Evolutionary conservation across 495 filamentous ascomycete species (phyloP), one percentile per base, ranked within the genome.

Genomic region (Daldinia childiae): DNA sequence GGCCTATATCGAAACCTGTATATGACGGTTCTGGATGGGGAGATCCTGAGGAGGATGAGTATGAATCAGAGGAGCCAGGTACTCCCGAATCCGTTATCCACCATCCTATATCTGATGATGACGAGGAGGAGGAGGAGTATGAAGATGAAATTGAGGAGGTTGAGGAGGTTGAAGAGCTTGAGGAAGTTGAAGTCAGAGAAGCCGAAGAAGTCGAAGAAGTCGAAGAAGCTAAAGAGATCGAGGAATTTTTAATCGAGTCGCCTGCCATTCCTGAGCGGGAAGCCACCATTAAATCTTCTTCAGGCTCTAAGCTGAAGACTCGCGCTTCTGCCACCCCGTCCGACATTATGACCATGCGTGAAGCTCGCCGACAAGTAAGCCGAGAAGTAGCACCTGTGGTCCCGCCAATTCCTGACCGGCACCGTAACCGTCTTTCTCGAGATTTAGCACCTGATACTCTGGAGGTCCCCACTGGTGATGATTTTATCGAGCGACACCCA

Each of bases 81-180:
- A 97, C 95, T 3, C 93, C 93, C 9, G 93, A 95, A 30, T 98
- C 95, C n/a, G 94, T 98, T 27, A 96, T 98, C 69, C 91, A 93
- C 63, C 92, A 92, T 70, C 88, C 92, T 19, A 73, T 88, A 15
- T 79, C 82, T 6, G 83, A 86, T 38, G 82, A 82, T 32, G 82
- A 85, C 1, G 65, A 29, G 0, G 27, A 29, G 6, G 29, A 70
- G 0, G 72, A 75, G 4, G 69, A 74, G 27, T 77, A 80, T 3
- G 79, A 79, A 4, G 51, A 64, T 11, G 38, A 67, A 7, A 64
- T 82, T 1, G 76, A 56, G 50, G 64, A 41, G 41, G 58, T 83
- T 24, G 80, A 82, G 34, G 75, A 80, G 14, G 75, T 75, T 5
- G 75, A 80, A 71, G 83, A 27, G 27, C 58, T 69, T 1, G 78